Percentiles rank a stretch among this genome's conserved stretches.
These are phyloP conservation scores for Alopecurus myosuroides DNA, from an alignment of 176 grass and related monocot species.

Conservation along the genomic window DNA sequence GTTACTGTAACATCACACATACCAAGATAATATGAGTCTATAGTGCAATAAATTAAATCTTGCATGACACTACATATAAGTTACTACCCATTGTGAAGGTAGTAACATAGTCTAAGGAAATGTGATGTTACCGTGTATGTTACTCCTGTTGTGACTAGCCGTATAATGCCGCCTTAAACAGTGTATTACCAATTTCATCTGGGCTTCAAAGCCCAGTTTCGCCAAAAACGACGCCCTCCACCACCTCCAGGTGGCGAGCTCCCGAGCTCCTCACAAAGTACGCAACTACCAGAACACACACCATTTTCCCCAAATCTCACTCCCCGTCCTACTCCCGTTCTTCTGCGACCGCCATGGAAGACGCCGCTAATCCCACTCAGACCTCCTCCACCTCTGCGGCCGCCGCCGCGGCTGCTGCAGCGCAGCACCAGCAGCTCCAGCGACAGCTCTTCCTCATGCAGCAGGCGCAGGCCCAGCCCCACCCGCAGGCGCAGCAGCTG, in stretches of 20 bases:
- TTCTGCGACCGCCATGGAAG: slow-evolving; percentile 37
- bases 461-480: slow-evolving; percentile 36
- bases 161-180: no score
- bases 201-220: background rate
- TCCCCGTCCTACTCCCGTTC: background rate
- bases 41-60: no score
- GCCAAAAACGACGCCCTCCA: background rate
- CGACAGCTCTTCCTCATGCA: slow-evolving; percentile 74
- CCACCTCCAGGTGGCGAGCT: background rate
- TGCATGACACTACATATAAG: no score
- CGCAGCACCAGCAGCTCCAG: slow-evolving; percentile 70
- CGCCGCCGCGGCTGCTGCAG: slow-evolving; percentile 28
- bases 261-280: background rate
- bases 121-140: no score
- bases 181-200: no score
- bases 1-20: no score
- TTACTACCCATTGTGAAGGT: no score
- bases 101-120: no score
- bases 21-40: no score
- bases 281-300: background rate
- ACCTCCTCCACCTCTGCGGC: slow-evolving; percentile 16
- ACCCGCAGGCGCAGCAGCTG: slow-evolving; percentile 50
- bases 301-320: slow-evolving; percentile 12
- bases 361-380: slow-evolving; percentile 27
- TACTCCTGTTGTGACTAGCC: no score